phyloP scores from a whole-genome alignment of 768 basidiomycete genomes.

The Panellus pusillus region DNA sequence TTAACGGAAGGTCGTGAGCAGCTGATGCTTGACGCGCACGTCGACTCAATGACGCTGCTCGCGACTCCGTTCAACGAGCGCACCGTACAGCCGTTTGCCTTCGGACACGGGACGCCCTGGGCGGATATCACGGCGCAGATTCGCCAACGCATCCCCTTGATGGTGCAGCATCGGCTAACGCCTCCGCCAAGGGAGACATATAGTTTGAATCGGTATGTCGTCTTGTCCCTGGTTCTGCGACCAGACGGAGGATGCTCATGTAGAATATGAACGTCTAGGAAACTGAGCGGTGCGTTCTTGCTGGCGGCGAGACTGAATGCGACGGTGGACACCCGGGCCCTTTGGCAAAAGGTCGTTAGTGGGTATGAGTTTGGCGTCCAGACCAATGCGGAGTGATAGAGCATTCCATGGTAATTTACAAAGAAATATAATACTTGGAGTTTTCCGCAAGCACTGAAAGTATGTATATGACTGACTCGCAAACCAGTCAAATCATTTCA shows the following conservation, averaged over 20 bases:
- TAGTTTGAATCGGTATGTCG: slow-evolving; percentile 77
- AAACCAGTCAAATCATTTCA: no score
- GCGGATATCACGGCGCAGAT: slow-evolving; percentile 74
- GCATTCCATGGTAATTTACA: no score
- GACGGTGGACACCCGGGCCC: slow-evolving; percentile 62
- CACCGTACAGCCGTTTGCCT: slow-evolving; percentile 74
- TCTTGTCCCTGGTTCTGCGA: background rate
- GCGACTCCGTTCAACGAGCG: slow-evolving; percentile 78
- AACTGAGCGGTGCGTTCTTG: slow-evolving; percentile 80
- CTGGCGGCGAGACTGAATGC: slow-evolving; percentile 76
- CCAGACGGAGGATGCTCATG: background rate
- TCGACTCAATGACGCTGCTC: slow-evolving; percentile 79
- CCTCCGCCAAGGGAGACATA: slow-evolving; percentile 96
- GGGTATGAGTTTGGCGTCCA: slow-evolving; percentile 34
- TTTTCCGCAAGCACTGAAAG: no score
- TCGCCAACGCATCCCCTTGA: slow-evolving; percentile 79
- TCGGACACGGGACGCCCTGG: slow-evolving; percentile 67
- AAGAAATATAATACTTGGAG: no score
- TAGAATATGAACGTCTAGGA: slow-evolving; percentile 39
- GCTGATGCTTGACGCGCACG: slow-evolving; percentile 87
- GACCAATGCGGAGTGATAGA: no score
- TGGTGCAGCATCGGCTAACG: slow-evolving; percentile 85
- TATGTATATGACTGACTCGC: no score
- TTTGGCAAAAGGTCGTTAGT: slow-evolving; percentile 74
- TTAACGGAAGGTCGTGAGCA: slow-evolving; percentile 27